Evolutionary conservation across 129 eudicot genomes (phyloP), one percentile per base, ranked within the genome.

Genomic region (Flaveria ramosissima): DNA sequence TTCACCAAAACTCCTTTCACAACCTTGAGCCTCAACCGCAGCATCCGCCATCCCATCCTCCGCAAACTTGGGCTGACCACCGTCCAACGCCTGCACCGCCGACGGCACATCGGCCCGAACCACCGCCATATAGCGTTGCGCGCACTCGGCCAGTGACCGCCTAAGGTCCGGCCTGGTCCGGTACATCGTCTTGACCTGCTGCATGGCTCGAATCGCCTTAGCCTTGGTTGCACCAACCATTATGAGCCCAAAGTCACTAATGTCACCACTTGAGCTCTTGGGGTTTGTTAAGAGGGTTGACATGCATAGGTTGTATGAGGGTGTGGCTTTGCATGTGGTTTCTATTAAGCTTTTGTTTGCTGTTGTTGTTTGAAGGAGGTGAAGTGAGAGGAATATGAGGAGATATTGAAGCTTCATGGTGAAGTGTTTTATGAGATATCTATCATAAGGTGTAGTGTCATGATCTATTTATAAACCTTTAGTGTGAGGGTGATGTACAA

Each of bases 1-100:
- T 12, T 51, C 78, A 2, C 56, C 77, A 45, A 87, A 87, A 73
- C 78, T 72, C 21, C 73, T 36, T 76, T 85, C 83, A 74, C 91
- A 89, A 13, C 65, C 69, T 57, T 82, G 73, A 26, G 87, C 86
- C 74, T 86, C 91, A 12, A 81, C 67, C 4, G 80, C 83, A n/a
- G 86, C 56, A 53, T 86, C 91, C 45, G 84, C 83, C 91, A 89
- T 85, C 48, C 86, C 91, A 16, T 77, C 77, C 53, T 86, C 95
- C 0, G 88, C 95, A 67, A 82, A 86, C 72, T 89, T 89, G 0
- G 95, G 95, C 10, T 82, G 82, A 5, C 91, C 89, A 26, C 84
- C 83, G 27, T 45, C 78, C 60, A 86, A 71, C 1, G 83, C 89
- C 61, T 80, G 82, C 12, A 64, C 30, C 4, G 96, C 89, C 15